Base-by-base conservation (phyloP, 208 protist species). In the Kentomonas sorsogonicus region DNA sequence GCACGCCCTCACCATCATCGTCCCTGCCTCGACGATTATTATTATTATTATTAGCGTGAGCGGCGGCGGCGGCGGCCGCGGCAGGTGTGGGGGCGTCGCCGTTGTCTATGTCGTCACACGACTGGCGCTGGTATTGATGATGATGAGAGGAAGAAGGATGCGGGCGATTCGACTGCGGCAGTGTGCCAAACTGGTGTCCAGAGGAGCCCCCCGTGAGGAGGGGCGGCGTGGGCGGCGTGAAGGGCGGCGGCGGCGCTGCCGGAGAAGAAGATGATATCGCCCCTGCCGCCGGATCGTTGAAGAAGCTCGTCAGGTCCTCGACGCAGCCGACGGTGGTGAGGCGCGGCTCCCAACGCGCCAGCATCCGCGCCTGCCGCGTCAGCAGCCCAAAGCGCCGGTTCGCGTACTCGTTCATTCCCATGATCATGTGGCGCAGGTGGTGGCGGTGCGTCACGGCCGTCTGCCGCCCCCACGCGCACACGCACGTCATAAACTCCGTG, bases 321-420 rank as follows among this genome's bases (percentile, higher is more conserved):
- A 85, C 79, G 34, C 53, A 78, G 45, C 80, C 76, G 22, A 82
- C 71, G 15, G 66, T 55, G 25, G 59, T 68, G 56, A 91, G 61
- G 15, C 48, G 50, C 10, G 75, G 76, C 31, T 78, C 56, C 62
- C 68, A 45, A 22, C 69, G 36, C 22, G 66, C 69, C 55, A 79
- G 58, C 15, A 33, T 43, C 18, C 58, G 51, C 50, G 87, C 58
- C 41, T 66, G 54, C 6, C 55, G 50, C 20, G 71, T 71, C 23
- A 83, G 65, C 6, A 51, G 47, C 10, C 52, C 59, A 54, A 91
- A 91, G 18, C 83, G 76, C 5, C 55, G 27, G 46, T 86, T 87
- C 5, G 83, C 79, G 53, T 79, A 82, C 18, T 31, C 41, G 63
- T 74, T 83, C 79, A 91, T 82, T 56, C 79, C 69, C 26, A 73